Conservation (phyloP, 345 rosid genomes). For the Lumnitzera racemosa region DNA sequence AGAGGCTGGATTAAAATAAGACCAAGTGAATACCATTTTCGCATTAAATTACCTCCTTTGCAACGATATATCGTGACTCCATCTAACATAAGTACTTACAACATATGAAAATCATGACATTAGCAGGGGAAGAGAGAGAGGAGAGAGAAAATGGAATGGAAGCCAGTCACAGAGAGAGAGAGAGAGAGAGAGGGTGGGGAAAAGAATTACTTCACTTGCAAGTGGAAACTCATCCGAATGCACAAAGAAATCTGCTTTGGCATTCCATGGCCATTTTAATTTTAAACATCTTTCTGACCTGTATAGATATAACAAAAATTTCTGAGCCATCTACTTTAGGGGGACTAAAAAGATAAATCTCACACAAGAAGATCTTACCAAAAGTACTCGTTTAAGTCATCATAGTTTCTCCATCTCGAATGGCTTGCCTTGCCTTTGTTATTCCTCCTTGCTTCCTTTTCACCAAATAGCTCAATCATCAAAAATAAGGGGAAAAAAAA, state of each 20-base stretch:
- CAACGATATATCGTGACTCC: too few species aligned
- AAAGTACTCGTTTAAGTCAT: conserved; percentile 94
- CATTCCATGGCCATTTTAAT: conserved; percentile 69
- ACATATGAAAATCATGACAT: too few species aligned
- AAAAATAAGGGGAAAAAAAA: not conserved
- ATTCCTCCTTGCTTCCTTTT: conserved; percentile 84
- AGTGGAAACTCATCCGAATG: conserved; percentile 34
- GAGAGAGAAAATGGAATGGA: too few species aligned
- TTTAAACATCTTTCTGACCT: conserved; percentile 76
- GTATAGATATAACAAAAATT: conserved; percentile 8
- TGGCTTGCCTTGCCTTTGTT: conserved; percentile 83
- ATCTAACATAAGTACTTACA: too few species aligned
- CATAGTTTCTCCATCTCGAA: conserved; percentile 97
- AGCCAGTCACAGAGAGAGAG: too few species aligned
- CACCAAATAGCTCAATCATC: conserved; percentile 14
- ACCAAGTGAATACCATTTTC: too few species aligned
- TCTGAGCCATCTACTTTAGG: conserved; percentile 11
- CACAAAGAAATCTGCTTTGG: conserved; percentile 60
- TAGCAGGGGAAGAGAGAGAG: too few species aligned
- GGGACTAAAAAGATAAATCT: conserved; percentile 6
- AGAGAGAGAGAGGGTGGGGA: not conserved
- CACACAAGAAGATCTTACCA: conserved; percentile 47
- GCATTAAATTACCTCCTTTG: too few species aligned
- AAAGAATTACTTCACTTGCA: conserved; percentile 32
- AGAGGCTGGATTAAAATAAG: too few species aligned